Conservation (phyloP, 768 basidiomycete species). For the Mycena amicta region DNA sequence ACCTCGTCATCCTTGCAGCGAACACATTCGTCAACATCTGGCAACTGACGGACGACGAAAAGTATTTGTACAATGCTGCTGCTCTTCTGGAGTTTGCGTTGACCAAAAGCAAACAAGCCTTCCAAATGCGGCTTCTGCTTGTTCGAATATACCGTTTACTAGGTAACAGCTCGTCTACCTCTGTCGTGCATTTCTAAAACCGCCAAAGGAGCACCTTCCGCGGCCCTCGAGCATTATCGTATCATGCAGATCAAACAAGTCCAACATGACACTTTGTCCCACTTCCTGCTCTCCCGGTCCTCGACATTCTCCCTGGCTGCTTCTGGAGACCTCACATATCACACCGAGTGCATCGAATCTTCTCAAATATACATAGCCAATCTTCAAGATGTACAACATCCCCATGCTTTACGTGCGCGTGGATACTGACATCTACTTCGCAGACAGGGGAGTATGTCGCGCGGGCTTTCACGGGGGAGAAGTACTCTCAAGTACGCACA, state of each 20-base stretch:
- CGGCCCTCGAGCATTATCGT: constrained; percentile 80
- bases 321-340: constrained; percentile 73
- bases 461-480: constrained; percentile 76
- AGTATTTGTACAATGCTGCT: constrained; percentile 64
- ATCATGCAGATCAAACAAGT: constrained; percentile 80
- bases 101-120: constrained; percentile 75
- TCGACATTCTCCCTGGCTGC: constrained; percentile 79
- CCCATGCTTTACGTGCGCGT: background rate
- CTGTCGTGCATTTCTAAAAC: background rate
- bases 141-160: constrained; percentile 82
- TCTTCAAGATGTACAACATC: constrained; percentile 64
- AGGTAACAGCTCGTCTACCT: constrained; percentile 43
- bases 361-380: constrained; percentile 82
- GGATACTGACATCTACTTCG: constrained; percentile 4
- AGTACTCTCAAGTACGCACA: constrained; percentile 73
- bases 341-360: constrained; percentile 75
- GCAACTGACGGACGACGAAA: constrained; percentile 55
- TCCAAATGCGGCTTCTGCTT: constrained; percentile 74
- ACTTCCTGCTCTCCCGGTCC: constrained; percentile 76
- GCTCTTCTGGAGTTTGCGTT: constrained; percentile 73
- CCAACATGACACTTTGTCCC: constrained; percentile 87
- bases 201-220: constrained; percentile 64
- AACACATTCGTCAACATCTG: constrained; percentile 69
- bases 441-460: constrained; percentile 81
- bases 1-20: constrained; percentile 75